Evolutionary conservation across 1,139 yeast genomes (phyloP).

Genomic region (Hansenula lynferdii): DNA sequence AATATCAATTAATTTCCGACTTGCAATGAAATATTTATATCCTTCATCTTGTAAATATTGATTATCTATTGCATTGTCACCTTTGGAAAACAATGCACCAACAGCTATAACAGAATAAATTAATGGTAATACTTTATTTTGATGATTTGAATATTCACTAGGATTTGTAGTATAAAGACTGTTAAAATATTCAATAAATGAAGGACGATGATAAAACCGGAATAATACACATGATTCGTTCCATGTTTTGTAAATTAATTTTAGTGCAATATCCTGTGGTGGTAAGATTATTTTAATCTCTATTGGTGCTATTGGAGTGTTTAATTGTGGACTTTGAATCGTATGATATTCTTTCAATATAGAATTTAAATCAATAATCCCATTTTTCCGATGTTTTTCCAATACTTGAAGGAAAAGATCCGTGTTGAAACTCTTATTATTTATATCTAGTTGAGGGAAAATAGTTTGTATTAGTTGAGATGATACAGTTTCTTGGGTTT

Average conservation of each 20-base stretch:
- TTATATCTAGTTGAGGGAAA: slow-evolving; percentile 47
- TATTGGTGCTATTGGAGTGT: slow-evolving; percentile 7
- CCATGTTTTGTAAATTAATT: slow-evolving; percentile 76
- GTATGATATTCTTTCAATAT: slow-evolving; percentile 14
- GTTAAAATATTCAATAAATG: slow-evolving; percentile 54
- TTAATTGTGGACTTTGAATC: too few relatives aligned
- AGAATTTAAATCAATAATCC: slow-evolving; percentile 13
- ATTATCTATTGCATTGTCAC: slow-evolving; percentile 37
- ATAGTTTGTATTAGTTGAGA: slow-evolving; percentile 32
- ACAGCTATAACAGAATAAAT: slow-evolving; percentile 68
- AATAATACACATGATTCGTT: slow-evolving; percentile 80
- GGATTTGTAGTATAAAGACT: slow-evolving; percentile 66
- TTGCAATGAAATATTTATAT: slow-evolving; percentile 76
- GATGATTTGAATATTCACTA: slow-evolving; percentile 62
- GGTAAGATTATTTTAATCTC: slow-evolving; percentile 63
- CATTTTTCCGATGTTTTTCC: slow-evolving; percentile 13
- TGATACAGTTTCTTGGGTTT: slow-evolving; percentile 6
- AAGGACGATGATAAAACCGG: slow-evolving; percentile 82
- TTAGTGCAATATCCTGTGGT: slow-evolving; percentile 64
- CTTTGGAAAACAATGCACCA: slow-evolving; percentile 62
- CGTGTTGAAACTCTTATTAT: slow-evolving; percentile 40
- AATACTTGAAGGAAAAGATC: slow-evolving; percentile 31
- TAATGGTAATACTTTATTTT: slow-evolving; percentile 72
- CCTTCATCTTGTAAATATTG: slow-evolving; percentile 68
- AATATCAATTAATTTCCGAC: slow-evolving; percentile 69